Conservation (phyloP, 805 yeast species). For the Kodamaea jinghongensis region DNA sequence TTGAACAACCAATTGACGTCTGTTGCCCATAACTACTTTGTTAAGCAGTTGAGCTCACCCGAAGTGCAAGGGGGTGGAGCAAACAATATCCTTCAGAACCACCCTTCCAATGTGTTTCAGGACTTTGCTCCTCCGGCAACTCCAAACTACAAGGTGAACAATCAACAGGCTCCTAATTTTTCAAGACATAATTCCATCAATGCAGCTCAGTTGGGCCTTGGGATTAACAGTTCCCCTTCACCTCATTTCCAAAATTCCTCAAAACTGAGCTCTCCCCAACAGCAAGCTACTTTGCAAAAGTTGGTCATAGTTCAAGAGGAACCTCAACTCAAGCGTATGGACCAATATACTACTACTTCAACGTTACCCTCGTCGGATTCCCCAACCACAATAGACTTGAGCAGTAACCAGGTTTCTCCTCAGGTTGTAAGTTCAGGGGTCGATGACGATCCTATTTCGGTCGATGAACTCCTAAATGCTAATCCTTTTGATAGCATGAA, state of each 20-base stretch:
- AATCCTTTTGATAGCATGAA: conserved; percentile 13
- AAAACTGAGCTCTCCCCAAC: neutral
- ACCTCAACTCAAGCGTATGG: conserved; percentile 1
- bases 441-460: conserved; percentile 8
- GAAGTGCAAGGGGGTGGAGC: no score
- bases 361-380: conserved; percentile 9
- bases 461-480: conserved; percentile 12
- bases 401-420: conserved; percentile 10
- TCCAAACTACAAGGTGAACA: conserved; percentile 8
- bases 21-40: conserved; percentile 1
- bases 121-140: conserved; percentile 6
- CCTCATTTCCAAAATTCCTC: neutral
- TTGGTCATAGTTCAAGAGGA: conserved; percentile 6
- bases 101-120: neutral
- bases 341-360: neutral
- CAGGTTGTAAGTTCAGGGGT: neutral
- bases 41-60: conserved; percentile 3
- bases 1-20: neutral
- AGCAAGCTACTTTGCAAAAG: neutral
- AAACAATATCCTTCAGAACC: neutral
- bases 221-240: conserved; percentile 6
- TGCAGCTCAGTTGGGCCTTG: conserved; percentile 1
- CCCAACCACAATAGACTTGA: conserved; percentile 14
- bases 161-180: neutral
- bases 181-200: conserved; percentile 4